Conservation (phyloP, 768 basidiomycete species). For the Suillus bovinus region DNA sequence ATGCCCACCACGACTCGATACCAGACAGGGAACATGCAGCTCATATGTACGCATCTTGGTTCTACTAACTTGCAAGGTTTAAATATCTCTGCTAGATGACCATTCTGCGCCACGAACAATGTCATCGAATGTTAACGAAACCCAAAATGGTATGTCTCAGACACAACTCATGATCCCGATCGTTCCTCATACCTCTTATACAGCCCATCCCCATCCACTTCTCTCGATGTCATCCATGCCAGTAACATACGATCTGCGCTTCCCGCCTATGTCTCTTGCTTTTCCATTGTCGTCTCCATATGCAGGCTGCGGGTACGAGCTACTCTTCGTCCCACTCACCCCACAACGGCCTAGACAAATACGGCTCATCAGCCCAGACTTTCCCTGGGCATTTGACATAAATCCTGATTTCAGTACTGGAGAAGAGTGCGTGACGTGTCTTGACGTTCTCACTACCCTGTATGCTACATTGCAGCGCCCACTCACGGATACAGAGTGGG, state of each 20-base stretch:
- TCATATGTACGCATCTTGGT: not conserved
- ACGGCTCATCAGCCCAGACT: constrained; percentile 10
- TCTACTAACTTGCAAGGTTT: not conserved
- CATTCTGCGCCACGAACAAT: not conserved
- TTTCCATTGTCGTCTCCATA: constrained; percentile 4
- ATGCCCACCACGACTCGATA: not conserved
- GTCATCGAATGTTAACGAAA: not conserved
- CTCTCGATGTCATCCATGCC: not conserved
- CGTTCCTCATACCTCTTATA: not conserved
- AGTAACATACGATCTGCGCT: constrained; percentile 5
- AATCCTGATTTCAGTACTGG: not conserved
- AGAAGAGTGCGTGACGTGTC: not conserved
- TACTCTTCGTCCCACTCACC: constrained; percentile 3
- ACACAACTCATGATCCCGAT: not conserved
- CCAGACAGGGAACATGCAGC: not conserved
- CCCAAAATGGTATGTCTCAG: not conserved
- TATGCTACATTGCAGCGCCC: constrained; percentile 9
- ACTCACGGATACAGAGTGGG: constrained; percentile 10
- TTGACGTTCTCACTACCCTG: constrained; percentile 7
- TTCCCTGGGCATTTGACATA: constrained; percentile 13
- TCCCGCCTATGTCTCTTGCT: not conserved
- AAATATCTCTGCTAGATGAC: not conserved
- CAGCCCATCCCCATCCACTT: not conserved
- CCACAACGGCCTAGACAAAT: constrained; percentile 1
- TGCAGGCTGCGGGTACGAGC: not conserved